Percentiles rank a stretch among this genome's conserved stretches.
Evolutionary conservation across 2,329 filamentous ascomycete genomes (phyloP).

Genomic region (Anisogramma anomala): DNA sequence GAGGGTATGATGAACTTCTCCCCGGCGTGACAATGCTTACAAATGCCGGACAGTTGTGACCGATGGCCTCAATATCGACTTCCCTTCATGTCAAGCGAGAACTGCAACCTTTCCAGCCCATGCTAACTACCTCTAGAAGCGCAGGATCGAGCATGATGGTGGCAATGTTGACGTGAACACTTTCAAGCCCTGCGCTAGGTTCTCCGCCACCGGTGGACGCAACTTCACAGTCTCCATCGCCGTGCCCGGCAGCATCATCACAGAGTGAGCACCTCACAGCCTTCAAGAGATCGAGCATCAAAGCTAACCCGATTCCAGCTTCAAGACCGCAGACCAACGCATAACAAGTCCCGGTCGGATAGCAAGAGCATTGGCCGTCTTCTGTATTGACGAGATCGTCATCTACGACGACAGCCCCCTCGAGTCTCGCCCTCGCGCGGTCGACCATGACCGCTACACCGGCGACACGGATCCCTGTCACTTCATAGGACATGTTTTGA

Average conservation of each 20-base stretch:
- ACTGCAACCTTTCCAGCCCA: not conserved
- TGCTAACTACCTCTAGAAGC: conserved; percentile 32
- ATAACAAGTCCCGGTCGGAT: conserved; percentile 63
- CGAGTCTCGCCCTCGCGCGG: conserved; percentile 32
- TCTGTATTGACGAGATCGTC: conserved; percentile 74
- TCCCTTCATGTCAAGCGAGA: not conserved
- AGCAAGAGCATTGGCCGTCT: conserved; percentile 70
- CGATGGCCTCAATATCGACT: too few species aligned
- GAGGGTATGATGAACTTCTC: conserved; percentile 12
- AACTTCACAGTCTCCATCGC: conserved; percentile 68
- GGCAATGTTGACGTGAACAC: conserved; percentile 34
- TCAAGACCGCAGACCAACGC: conserved; percentile 62
- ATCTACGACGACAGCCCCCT: conserved; percentile 60
- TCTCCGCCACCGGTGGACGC: conserved; percentile 52
- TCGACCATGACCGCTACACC: conserved; percentile 47
- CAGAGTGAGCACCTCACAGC: conserved; percentile 45
- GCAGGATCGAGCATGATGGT: conserved; percentile 31
- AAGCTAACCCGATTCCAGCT: conserved; percentile 33
- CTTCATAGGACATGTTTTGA: conserved; percentile 68
- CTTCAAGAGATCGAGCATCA: not conserved
- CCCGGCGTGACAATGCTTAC: too few species aligned
- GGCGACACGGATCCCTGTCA: conserved; percentile 65
- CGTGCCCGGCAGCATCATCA: conserved; percentile 64
- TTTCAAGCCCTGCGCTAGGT: conserved; percentile 58
- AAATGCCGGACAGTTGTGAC: too few species aligned